These are phyloP conservation scores for Pachysandra terminalis DNA, from an alignment of 164 flowering plant genomes.

Conservation along the genomic window DNA sequence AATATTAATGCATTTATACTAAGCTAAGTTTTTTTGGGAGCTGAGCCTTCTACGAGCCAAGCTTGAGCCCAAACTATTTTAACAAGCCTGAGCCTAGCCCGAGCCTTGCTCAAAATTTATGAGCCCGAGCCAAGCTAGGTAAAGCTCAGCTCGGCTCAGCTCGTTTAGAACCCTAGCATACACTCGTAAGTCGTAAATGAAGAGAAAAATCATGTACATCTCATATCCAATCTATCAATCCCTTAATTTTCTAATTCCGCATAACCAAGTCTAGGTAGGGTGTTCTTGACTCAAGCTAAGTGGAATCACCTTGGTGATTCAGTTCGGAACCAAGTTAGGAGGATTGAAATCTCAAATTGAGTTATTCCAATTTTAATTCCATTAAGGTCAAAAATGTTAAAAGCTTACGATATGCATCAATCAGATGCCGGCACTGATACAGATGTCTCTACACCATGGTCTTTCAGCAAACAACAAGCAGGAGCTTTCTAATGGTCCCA, in stretches of 20 bases:
- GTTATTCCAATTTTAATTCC: too few species aligned
- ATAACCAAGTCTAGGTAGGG: not conserved
- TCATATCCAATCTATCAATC: not conserved
- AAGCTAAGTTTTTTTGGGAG: too few species aligned
- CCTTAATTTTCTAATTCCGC: not conserved
- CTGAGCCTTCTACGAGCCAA: too few species aligned
- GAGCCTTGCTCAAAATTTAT: too few species aligned
- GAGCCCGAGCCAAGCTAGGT: too few species aligned
- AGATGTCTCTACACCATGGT: constrained; percentile 25
- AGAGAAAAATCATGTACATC: not conserved
- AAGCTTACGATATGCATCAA: constrained; percentile 38
- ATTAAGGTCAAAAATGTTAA: not conserved
- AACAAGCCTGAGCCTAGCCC: too few species aligned
- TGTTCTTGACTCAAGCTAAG: not conserved
- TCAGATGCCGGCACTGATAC: constrained; percentile 33
- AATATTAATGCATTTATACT: too few species aligned
- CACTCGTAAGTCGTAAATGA: too few species aligned
- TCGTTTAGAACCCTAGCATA: too few species aligned
- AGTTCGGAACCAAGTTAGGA: not conserved
- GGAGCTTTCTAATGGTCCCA: not conserved
- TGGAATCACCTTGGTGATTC: not conserved
- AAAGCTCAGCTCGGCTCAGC: too few species aligned
- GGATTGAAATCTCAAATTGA: not conserved
- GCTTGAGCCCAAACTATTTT: too few species aligned
- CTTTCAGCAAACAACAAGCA: constrained; percentile 8